Conservation (phyloP, 495 filamentous ascomycete species). For the Barbatosphaeria neglecta region DNA sequence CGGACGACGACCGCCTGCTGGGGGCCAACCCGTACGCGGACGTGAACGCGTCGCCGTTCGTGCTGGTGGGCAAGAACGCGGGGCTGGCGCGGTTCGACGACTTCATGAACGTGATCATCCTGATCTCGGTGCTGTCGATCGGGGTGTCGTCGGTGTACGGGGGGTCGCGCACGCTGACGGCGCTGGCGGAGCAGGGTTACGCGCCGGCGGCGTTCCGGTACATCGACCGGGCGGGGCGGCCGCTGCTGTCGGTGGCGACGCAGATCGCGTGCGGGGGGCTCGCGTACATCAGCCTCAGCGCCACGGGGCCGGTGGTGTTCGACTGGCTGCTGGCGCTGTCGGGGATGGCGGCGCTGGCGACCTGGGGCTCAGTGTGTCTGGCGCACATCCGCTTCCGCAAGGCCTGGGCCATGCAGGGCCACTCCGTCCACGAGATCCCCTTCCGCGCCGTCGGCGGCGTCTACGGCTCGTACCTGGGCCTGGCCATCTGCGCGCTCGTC, state of each 20-base stretch:
- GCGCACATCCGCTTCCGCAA: constrained; percentile 55
- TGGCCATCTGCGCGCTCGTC: constrained; percentile 46
- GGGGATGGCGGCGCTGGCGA: constrained; percentile 58
- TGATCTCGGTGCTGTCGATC: constrained; percentile 56
- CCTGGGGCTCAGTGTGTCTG: constrained; percentile 63
- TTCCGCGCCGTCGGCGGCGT: constrained; percentile 56
- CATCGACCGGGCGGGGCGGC: constrained; percentile 46
- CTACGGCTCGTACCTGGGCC: constrained; percentile 54
- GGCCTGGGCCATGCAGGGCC: constrained; percentile 54
- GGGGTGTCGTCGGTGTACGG: constrained; percentile 57
- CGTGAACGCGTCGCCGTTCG: constrained; percentile 60
- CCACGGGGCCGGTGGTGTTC: constrained; percentile 40
- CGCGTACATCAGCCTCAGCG: constrained; percentile 41
- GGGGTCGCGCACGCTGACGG: constrained; percentile 57
- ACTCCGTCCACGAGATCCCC: constrained; percentile 56
- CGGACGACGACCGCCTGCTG: constrained; percentile 41
- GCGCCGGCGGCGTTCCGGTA: constrained; percentile 48
- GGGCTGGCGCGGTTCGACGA: constrained; percentile 54
- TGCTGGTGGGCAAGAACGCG: constrained; percentile 56
- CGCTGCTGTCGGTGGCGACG: constrained; percentile 35
- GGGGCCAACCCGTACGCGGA: constrained; percentile 35
- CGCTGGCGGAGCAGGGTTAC: constrained; percentile 45
- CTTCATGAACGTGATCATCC: constrained; percentile 66
- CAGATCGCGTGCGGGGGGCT: constrained; percentile 39
- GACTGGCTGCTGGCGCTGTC: constrained; percentile 60